Conservation (phyloP, 768 basidiomycete genomes). For the Punctularia strigosozonata region DNA sequence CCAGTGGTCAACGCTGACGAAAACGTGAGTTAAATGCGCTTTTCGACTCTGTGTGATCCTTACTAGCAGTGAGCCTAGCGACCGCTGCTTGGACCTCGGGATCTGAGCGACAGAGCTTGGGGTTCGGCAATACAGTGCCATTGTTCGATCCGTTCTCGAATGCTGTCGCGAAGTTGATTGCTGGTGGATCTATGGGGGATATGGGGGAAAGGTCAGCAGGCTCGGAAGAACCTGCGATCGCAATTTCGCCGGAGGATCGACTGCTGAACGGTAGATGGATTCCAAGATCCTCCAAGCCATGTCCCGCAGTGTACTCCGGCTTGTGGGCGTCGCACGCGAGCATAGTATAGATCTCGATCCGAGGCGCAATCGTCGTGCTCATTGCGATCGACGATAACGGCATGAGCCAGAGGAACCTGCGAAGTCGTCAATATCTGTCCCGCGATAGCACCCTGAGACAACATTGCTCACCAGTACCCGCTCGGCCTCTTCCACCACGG, state of each 20-base stretch:
- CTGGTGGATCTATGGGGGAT: neutral
- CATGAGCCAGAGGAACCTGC: constrained; percentile 45
- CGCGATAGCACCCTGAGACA: neutral
- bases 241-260: neutral
- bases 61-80: constrained; percentile 53
- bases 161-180: neutral
- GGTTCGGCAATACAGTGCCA: neutral
- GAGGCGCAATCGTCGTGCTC: constrained; percentile 52
- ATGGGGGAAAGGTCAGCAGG: neutral
- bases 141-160: neutral
- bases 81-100: constrained; percentile 66
- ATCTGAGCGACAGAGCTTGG: constrained; percentile 44
- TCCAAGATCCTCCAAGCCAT: constrained; percentile 5
- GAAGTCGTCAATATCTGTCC: neutral
- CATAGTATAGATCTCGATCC: constrained; percentile 62
- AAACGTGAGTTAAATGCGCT: neutral
- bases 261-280: neutral
- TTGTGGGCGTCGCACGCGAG: constrained; percentile 60
- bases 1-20: constrained; percentile 44
- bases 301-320: constrained; percentile 30
- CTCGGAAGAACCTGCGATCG: neutral
- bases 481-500: constrained; percentile 76
- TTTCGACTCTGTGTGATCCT: constrained; percentile 12
- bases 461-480: constrained; percentile 47
- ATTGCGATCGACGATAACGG: constrained; percentile 45